phyloP scores from a whole-genome alignment of 192 early-diverging fungal species.

The Podila minutissima region DNA sequence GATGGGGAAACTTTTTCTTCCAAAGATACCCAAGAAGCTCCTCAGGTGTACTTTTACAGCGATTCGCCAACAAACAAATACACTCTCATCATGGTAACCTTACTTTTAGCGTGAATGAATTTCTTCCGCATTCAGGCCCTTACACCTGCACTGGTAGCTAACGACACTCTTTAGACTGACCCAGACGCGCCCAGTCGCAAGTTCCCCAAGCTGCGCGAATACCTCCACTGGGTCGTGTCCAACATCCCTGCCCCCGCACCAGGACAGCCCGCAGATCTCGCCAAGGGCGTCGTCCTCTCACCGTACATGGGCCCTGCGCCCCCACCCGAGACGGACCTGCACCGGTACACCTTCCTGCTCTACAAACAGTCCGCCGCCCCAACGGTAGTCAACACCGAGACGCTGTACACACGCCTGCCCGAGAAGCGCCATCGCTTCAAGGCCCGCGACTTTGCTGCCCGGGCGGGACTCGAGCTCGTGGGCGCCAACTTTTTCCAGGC shows the following conservation, averaged over 20 bases:
- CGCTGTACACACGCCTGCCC: slow-evolving; percentile 11
- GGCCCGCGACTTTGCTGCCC: slow-evolving; percentile 18
- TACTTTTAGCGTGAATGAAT: background rate
- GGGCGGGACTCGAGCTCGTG: slow-evolving; percentile 42
- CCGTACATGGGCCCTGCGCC: slow-evolving; percentile 54
- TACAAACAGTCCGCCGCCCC: slow-evolving; percentile 49
- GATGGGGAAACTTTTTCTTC: background rate
- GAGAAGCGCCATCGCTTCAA: slow-evolving; percentile 33
- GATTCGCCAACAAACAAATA: background rate
- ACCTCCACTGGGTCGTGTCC: slow-evolving; percentile 55
- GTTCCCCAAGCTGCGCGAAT: slow-evolving; percentile 46
- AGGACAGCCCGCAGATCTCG: background rate
- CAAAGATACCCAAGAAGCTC: background rate
- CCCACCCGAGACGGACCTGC: slow-evolving; percentile 49
- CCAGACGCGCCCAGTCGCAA: slow-evolving; percentile 53
- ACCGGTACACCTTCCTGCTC: slow-evolving; percentile 60
- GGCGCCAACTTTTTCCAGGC: slow-evolving; percentile 51
- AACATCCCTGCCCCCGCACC: slow-evolving; percentile 39
- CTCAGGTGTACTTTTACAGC: background rate
- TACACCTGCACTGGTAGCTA: too few species aligned
- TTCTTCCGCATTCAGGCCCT: too few species aligned
- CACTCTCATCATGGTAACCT: background rate
- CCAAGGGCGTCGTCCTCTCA: slow-evolving; percentile 13
- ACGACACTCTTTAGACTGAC: slow-evolving; percentile 33
- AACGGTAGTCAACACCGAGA: slow-evolving; percentile 4